phyloP scores from a whole-genome alignment of 2,329 filamentous ascomycete genomes.

The Aspergillus floridensis region DNA sequence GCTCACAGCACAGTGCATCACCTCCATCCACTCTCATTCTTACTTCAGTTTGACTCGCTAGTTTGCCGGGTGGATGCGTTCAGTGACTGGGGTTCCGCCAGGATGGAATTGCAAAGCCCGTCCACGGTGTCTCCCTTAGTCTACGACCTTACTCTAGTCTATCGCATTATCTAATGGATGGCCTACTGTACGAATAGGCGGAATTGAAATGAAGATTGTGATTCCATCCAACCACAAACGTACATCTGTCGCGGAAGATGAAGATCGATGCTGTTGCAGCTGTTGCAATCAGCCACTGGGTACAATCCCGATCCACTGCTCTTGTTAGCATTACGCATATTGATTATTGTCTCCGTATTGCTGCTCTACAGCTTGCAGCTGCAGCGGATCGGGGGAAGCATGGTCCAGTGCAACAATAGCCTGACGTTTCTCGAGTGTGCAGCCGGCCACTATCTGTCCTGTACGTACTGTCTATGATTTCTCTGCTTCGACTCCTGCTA shows the following conservation, averaged over 20 bases:
- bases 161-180: too few species aligned
- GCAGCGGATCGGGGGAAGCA: constrained; percentile 9
- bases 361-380: constrained; percentile 1
- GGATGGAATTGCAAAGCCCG: neutral
- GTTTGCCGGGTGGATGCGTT: constrained; percentile 3
- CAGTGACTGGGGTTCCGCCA: constrained; percentile 1
- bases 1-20: too few species aligned
- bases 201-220: neutral
- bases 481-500: neutral
- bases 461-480: neutral
- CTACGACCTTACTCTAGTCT: too few species aligned
- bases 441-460: neutral
- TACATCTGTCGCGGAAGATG: neutral
- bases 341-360: too few species aligned
- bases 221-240: neutral
- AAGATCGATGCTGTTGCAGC: neutral
- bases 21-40: too few species aligned
- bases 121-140: too few species aligned
- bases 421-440: neutral
- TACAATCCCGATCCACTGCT: too few species aligned
- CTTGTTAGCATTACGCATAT: too few species aligned
- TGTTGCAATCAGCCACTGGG: neutral
- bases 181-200: too few species aligned
- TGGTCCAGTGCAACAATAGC: constrained; percentile 3
- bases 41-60: constrained; percentile 3